Evolutionary conservation across 306 rosid species (phyloP), one percentile per base, ranked within the genome.

Genomic region (Clitoria ternatea): DNA sequence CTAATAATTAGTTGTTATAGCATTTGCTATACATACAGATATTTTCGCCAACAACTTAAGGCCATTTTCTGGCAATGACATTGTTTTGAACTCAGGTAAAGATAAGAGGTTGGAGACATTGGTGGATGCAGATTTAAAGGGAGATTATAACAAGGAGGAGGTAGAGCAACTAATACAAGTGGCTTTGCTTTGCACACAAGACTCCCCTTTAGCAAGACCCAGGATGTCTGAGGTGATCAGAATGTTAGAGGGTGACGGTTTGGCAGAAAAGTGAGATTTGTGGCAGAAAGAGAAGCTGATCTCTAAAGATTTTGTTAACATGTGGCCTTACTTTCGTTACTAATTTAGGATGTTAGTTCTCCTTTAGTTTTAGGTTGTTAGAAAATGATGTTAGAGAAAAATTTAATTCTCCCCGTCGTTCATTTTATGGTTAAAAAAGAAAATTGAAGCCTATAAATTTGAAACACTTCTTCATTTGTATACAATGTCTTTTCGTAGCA

Each of bases 191-290:
- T 29, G 32, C 32, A 29, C 14, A n/a, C 32, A 29, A 29, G 5
- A 29, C 32, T 29, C 5, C 8, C 83, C 95, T 1, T 64, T 50
- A 65, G 95, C 90, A 56, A 85, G 97, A 37, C 98, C 98, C 0
- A 94, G 85, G 80, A 94, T 94, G 98, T 90, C 92, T 1, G 95
- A 89, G 74, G 91, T 94, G 15, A 96, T 88, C 10, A 85, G 96
- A 70, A 93, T 93, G 98, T 88, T 93, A 22, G 97, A 93, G 79
- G 98, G 97, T 1, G 92, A 94, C 44, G 97, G 96, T 20, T 80
- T 90, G 73, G 86, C 89, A 0, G 92, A 87, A 73, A 89, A 92
- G 76, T 86, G 99, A 95, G 92, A 87, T 75, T 91, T 96, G 45
- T 5, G 15, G 92, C 84, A 89, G 71, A 91, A 86, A 78, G 95